Conservation (phyloP, 768 basidiomycete species). For the Mycena latifolia region DNA sequence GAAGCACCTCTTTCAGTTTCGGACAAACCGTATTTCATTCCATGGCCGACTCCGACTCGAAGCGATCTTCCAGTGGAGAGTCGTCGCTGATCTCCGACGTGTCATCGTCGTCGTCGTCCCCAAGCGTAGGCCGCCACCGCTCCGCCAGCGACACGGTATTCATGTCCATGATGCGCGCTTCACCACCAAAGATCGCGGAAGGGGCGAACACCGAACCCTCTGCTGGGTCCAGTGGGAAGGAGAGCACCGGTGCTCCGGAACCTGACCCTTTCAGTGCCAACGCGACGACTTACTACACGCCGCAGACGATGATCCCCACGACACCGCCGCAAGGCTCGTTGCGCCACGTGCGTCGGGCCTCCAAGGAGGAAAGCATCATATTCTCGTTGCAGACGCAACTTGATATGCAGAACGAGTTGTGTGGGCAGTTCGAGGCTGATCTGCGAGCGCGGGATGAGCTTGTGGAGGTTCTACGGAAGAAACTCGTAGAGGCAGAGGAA, state of each 20-base stretch:
- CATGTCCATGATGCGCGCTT: conserved; percentile 63
- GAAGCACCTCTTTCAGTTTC: conserved; percentile 76
- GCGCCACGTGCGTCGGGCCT: conserved; percentile 69
- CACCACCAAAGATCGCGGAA: conserved; percentile 57
- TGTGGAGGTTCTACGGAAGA: conserved; percentile 69
- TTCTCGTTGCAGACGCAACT: conserved; percentile 82
- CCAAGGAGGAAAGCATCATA: conserved; percentile 80
- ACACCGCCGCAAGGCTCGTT: conserved; percentile 66
- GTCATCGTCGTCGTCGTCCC: conserved; percentile 42
- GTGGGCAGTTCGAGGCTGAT: conserved; percentile 82
- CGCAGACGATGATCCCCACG: conserved; percentile 77
- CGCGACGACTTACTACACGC: conserved; percentile 83
- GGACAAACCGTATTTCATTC: conserved; percentile 74
- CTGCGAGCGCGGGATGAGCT: conserved; percentile 79
- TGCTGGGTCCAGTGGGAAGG: conserved; percentile 38
- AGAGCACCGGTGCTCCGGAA: conserved; percentile 44
- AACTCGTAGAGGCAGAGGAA: conserved; percentile 67
- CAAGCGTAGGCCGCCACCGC: conserved; percentile 55
- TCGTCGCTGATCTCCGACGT: conserved; percentile 41
- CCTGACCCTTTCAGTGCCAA: conserved; percentile 83
- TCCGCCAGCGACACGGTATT: conserved; percentile 75
- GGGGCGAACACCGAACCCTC: conserved; percentile 35
- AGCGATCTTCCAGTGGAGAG: conserved; percentile 44
- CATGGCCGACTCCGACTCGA: conserved; percentile 42
- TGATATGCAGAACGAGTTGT: conserved; percentile 77